Conservation (phyloP, 306 rosid species). For the Fragaria vesca region DNA sequence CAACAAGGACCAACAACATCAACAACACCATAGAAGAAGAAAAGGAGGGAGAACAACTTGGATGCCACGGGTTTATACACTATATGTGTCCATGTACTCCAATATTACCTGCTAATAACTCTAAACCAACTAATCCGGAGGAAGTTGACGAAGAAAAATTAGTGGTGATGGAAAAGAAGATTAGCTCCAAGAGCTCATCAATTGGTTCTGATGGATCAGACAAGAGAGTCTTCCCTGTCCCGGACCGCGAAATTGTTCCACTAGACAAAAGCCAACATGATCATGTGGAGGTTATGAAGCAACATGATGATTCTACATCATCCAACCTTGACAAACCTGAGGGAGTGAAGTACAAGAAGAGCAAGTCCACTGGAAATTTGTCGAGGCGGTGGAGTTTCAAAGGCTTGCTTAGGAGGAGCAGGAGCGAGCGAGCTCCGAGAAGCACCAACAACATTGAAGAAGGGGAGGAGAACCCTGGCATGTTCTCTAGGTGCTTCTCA, state of each 20-base stretch:
- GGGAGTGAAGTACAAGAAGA: constrained; percentile 1
- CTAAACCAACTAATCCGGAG: background rate
- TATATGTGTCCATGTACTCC: background rate
- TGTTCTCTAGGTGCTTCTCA: background rate
- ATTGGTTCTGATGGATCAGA: background rate
- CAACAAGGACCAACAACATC: background rate
- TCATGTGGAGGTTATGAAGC: background rate
- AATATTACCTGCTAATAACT: background rate
- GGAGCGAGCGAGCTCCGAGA: background rate
- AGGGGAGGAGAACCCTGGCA: background rate
- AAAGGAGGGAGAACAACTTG: background rate
- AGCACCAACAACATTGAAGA: background rate
- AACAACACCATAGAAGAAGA: background rate
- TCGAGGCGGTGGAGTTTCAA: background rate
- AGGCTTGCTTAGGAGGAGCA: background rate
- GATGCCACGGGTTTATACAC: background rate
- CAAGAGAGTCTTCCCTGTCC: background rate
- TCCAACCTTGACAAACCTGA: background rate
- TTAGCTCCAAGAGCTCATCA: background rate
- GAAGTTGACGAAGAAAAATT: background rate
- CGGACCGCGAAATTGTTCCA: background rate
- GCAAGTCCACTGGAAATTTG: background rate
- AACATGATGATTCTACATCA: background rate
- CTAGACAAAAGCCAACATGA: background rate
- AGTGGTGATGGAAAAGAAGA: background rate